phyloP scores from a whole-genome alignment of 1,284 basidiomycete genomes.

The Inonotus hispidus region DNA sequence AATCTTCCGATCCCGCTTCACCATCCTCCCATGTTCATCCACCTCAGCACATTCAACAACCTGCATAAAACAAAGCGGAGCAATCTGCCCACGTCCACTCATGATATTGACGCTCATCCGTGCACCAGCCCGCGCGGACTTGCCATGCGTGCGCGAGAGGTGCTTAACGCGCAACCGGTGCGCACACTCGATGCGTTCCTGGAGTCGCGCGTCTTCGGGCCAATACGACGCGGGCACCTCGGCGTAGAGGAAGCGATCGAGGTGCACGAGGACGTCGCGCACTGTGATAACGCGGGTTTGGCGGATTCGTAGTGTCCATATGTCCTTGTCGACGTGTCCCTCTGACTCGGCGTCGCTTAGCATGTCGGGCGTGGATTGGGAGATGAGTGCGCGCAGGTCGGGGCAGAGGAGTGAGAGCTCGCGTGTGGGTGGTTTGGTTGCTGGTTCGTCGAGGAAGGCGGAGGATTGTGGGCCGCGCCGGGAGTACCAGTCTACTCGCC shows the following conservation, averaged over 20 bases:
- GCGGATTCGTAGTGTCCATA: not conserved
- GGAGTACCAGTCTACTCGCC: conserved; percentile 10
- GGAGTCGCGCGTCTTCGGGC: not conserved
- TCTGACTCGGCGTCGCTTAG: not conserved
- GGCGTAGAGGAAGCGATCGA: conserved; percentile 7
- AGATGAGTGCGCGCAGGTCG: not conserved
- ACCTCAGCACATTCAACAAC: not conserved
- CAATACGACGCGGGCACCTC: conserved; percentile 2
- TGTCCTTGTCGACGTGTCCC: not conserved
- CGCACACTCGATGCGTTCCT: conserved; percentile 6
- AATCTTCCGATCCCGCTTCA: conserved; percentile 4
- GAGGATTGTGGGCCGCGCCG: not conserved
- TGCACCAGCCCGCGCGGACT: not conserved
- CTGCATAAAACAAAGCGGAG: conserved; percentile 8
- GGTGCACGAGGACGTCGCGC: conserved; percentile 5
- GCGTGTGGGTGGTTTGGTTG: not conserved
- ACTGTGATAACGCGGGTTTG: not conserved
- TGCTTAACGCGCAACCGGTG: conserved; percentile 6
- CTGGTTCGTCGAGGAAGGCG: conserved; percentile 5
- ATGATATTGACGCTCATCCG: not conserved
- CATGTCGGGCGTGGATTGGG: not conserved
- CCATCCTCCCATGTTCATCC: not conserved
- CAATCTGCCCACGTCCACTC: not conserved
- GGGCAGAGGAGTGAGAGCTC: not conserved
- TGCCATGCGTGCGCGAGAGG: conserved; percentile 1